These are phyloP conservation scores for Lasiodiplodia gonubiensis DNA, from an alignment of 2,329 filamentous ascomycete species.

Conservation along the genomic window DNA sequence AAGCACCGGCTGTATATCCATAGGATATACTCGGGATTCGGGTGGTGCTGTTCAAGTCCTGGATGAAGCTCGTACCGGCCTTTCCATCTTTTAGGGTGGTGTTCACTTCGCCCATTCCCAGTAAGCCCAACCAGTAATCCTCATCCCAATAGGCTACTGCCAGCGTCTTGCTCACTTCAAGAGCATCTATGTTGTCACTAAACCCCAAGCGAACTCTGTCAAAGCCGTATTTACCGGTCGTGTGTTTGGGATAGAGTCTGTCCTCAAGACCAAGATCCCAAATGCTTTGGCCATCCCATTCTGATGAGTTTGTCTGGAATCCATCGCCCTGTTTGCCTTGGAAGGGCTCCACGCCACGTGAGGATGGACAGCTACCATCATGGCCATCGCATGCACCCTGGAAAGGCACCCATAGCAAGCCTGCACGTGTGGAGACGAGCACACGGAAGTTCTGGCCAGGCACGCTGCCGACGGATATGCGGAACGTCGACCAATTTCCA, in stretches of 20 bases:
- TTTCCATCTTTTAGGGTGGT: conserved; percentile 40
- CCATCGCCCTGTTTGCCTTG: conserved; percentile 39
- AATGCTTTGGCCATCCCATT: conserved; percentile 38
- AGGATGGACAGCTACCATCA: conserved; percentile 34
- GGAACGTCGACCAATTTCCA: conserved; percentile 50
- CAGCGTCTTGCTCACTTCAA: conserved; percentile 39
- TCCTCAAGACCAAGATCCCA: background rate
- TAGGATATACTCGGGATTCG: conserved; percentile 45
- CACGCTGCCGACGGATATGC: conserved; percentile 46
- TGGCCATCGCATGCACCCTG: conserved; percentile 40
- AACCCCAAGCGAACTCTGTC: conserved; percentile 40
- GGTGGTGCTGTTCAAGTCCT: conserved; percentile 37
- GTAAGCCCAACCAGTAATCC: conserved; percentile 36
- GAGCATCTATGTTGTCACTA: conserved; percentile 32
- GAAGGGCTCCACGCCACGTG: conserved; percentile 41
- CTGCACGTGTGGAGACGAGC: conserved; percentile 42
- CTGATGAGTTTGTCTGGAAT: conserved; percentile 38
- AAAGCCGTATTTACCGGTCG: conserved; percentile 38
- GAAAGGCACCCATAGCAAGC: conserved; percentile 38
- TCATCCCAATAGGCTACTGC: too few relatives aligned
- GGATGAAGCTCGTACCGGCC: conserved; percentile 37
- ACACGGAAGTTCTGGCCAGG: conserved; percentile 47
- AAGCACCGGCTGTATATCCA: conserved; percentile 44
- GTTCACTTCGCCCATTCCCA: background rate
- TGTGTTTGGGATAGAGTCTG: too few relatives aligned